phyloP scores from a whole-genome alignment of 441 rosid species.

The Erodium trifolium region DNA sequence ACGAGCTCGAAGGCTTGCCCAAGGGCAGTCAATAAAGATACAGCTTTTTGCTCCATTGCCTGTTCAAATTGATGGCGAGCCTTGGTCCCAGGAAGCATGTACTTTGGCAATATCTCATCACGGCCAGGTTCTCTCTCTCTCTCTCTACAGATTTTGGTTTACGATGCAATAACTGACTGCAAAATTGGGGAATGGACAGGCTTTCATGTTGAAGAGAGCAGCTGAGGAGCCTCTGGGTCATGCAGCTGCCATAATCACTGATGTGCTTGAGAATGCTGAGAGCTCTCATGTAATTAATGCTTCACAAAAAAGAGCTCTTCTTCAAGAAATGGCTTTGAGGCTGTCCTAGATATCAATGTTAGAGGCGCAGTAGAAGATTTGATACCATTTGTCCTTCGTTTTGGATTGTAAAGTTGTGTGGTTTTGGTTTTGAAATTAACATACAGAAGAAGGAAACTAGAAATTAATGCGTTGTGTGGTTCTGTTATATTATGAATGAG shows the following conservation, averaged over 20 bases:
- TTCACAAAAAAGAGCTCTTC: slow-evolving; percentile 78
- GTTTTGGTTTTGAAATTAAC: neutral
- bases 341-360: slow-evolving; percentile 31
- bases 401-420: neutral
- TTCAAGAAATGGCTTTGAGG: slow-evolving; percentile 90
- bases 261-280: slow-evolving; percentile 87
- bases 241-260: slow-evolving; percentile 85
- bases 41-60: slow-evolving; percentile 73
- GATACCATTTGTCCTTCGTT: no score
- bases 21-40: slow-evolving; percentile 80
- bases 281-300: slow-evolving; percentile 69
- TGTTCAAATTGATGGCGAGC: slow-evolving; percentile 95
- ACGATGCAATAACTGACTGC: neutral
- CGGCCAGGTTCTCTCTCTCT: slow-evolving; percentile 60
- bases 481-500: no score
- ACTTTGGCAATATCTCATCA: slow-evolving; percentile 75
- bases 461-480: no score
- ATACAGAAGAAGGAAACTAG: neutral
- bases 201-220: slow-evolving; percentile 80
- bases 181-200: slow-evolving; percentile 37
- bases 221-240: slow-evolving; percentile 94
- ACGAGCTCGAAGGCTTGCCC: slow-evolving; percentile 91
- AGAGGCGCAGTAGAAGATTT: no score
- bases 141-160: neutral
- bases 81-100: slow-evolving; percentile 88